These are phyloP conservation scores for Paramecium caudatum DNA, from an alignment of 73 alveolate species.

Conservation along the genomic window DNA sequence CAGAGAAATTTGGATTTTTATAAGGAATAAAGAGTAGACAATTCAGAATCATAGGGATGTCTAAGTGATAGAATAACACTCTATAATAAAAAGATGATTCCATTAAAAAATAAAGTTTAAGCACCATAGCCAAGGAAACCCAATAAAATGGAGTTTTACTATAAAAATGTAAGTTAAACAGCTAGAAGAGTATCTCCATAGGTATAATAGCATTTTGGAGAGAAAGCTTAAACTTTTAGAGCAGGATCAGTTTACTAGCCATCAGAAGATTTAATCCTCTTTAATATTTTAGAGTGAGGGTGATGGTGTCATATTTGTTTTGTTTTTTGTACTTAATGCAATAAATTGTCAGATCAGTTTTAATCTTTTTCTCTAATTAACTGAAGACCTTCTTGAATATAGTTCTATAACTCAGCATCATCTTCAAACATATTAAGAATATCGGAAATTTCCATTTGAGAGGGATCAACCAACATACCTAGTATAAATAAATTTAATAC, in stretches of 20 bases:
- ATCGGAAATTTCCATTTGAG: constrained; percentile 50
- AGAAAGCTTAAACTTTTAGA: background rate
- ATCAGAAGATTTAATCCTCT: no score
- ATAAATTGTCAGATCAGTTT: background rate
- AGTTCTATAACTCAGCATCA: background rate
- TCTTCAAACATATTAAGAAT: constrained; percentile 51
- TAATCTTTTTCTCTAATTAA: background rate
- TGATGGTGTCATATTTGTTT: no score
- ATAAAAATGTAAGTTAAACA: background rate
- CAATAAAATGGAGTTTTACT: background rate
- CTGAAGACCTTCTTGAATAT: constrained; percentile 18
- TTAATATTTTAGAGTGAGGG: no score
- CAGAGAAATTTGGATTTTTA: background rate
- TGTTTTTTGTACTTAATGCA: no score
- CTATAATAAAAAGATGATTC: background rate
- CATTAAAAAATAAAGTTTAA: background rate
- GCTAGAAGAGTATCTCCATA: constrained; percentile 17
- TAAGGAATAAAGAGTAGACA: constrained; percentile 40
- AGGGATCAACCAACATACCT: constrained; percentile 60
- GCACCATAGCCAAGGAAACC: background rate
- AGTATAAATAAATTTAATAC: background rate
- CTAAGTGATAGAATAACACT: constrained; percentile 41
- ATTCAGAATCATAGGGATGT: constrained; percentile 47
- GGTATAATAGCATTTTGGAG: constrained; percentile 30
- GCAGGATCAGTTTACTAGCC: no score